Evolutionary conservation across 768 basidiomycete species (phyloP), one percentile per base, ranked within the genome.

Genomic region (Russula ochroleuca): DNA sequence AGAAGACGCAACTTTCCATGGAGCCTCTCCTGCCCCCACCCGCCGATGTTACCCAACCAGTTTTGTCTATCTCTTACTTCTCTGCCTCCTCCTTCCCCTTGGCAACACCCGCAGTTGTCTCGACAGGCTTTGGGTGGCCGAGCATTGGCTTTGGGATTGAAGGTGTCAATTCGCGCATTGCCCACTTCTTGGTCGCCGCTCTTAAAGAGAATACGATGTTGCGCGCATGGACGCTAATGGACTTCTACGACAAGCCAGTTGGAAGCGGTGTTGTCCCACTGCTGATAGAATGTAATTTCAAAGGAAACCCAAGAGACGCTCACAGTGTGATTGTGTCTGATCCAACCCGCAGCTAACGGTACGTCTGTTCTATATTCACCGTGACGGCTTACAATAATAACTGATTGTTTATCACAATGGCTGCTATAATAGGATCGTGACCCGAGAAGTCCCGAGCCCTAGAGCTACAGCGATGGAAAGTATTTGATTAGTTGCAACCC

Each of bases 101-200:
- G 15, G 90, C 92, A 0, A 75, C 88, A 23, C 95, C 94, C 8
- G 80, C 87, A 5, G 75, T 80, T 11, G 78, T 96, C 25, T 91
- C 95, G 5, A 83, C 82, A 67, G 94, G 94, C 0, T 85, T 92
- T 69, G 92, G 93, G 15, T 93, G 86, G 86, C 91, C 92, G 0
- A 76, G 79, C 41, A 77, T 81, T 75, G 86, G 87, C 2, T 70
- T 94, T 8, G 94, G 94, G 5, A 78, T 94, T n/a, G 86, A 91
- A 71, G 94, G 94, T 2, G 86, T 94, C 45, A 98, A 98, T 70
- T 79, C 78, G 25, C 80, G 86, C n/a, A 75, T 92, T 3, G 86
- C 81, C 3, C 76, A 75, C 59, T 96, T 92, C 88, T 71, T 94
- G 21, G 70, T 93, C 49, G 80, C 83, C 43, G 74, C 76, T 63